Conservation (phyloP, 2,329 filamentous ascomycete genomes). For the Exophiala viscosa region DNA sequence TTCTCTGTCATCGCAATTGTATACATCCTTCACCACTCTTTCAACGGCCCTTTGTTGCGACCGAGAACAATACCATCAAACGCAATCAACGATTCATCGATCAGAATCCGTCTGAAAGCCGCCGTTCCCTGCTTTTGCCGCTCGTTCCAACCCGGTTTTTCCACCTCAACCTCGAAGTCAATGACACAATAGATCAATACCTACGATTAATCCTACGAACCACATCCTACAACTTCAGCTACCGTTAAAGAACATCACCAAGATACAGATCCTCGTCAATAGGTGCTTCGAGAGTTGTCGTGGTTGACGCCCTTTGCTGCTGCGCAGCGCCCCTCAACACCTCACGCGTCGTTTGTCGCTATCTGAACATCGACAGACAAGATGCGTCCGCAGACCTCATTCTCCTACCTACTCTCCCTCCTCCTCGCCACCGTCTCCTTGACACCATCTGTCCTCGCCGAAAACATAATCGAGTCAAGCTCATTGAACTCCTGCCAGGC, state of each 20-base stretch:
- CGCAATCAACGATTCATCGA: too few relatives aligned
- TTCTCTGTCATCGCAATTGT: slow-evolving; percentile 8
- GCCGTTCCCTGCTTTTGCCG: slow-evolving; percentile 10
- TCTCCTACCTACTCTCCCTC: slow-evolving; percentile 29
- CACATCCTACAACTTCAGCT: neutral
- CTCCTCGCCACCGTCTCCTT: slow-evolving; percentile 39
- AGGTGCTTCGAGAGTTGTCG: slow-evolving; percentile 11
- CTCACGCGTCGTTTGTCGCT: slow-evolving; percentile 7
- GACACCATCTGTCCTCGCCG: slow-evolving; percentile 54
- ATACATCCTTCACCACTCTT: neutral
- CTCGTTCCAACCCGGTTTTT: slow-evolving; percentile 19
- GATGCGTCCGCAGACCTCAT: slow-evolving; percentile 23
- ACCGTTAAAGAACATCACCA: neutral
- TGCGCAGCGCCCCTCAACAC: slow-evolving; percentile 2
- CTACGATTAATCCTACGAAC: slow-evolving; percentile 6
- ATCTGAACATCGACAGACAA: slow-evolving; percentile 11
- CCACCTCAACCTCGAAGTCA: slow-evolving; percentile 10
- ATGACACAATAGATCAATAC: slow-evolving; percentile 19
- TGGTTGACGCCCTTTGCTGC: slow-evolving; percentile 17
- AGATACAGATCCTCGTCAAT: neutral
- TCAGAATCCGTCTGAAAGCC: slow-evolving; percentile 6
- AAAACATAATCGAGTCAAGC: slow-evolving; percentile 70
- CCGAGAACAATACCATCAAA: slow-evolving; percentile 1
- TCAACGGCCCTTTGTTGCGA: slow-evolving; percentile 14
- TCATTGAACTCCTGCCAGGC: slow-evolving; percentile 82